Conservation (phyloP, 768 basidiomycete species). For the Agaricus sinodeliciosus region DNA sequence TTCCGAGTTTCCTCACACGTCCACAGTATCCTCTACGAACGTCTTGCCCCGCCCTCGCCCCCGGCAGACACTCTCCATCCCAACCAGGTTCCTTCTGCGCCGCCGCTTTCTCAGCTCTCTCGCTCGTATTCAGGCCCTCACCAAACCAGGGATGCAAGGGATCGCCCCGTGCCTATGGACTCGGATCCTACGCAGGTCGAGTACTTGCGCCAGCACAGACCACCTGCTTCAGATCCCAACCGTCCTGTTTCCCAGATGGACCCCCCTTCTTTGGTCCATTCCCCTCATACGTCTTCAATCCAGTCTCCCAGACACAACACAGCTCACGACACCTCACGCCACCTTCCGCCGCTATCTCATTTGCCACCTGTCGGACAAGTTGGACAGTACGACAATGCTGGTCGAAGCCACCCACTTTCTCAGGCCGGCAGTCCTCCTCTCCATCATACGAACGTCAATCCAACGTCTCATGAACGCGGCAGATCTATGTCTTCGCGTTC, state of each 20-base stretch:
- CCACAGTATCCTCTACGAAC: slow-evolving; percentile 67
- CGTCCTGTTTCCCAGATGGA: slow-evolving; percentile 45
- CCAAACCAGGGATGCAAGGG: slow-evolving; percentile 31
- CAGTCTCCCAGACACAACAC: slow-evolving; percentile 40
- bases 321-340: slow-evolving; percentile 36
- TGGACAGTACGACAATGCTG: slow-evolving; percentile 25
- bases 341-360: slow-evolving; percentile 42
- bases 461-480: slow-evolving; percentile 33
- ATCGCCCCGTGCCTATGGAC: slow-evolving; percentile 21
- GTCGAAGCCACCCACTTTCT: slow-evolving; percentile 19
- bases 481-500: slow-evolving; percentile 47
- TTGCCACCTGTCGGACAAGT: slow-evolving; percentile 35
- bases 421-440: slow-evolving; percentile 31
- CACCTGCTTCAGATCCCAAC: slow-evolving; percentile 36
- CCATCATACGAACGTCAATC: slow-evolving; percentile 32
- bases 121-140: slow-evolving; percentile 28
- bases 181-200: slow-evolving; percentile 31
- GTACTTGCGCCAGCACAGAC: slow-evolving; percentile 42
- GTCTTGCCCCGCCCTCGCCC: slow-evolving; percentile 55
- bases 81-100: slow-evolving; percentile 20
- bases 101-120: slow-evolving; percentile 29
- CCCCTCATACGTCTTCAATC: slow-evolving; percentile 31
- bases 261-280: slow-evolving; percentile 32
- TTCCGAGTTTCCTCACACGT: slow-evolving; percentile 13
- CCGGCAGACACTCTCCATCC: slow-evolving; percentile 41